These are phyloP conservation scores for Geranium brycei DNA, from an alignment of 345 rosid species.

Conservation along the genomic window DNA sequence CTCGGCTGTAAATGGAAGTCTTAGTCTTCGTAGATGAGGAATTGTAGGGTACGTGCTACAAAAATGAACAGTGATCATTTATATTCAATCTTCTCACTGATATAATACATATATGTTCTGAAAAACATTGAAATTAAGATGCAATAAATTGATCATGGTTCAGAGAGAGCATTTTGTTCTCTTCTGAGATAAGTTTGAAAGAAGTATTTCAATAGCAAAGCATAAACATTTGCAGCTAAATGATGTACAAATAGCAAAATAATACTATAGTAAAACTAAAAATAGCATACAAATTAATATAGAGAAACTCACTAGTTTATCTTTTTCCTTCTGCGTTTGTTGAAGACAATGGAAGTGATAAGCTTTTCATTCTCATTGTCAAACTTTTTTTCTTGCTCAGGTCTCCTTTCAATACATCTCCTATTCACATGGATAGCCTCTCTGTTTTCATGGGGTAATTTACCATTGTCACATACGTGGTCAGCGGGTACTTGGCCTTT, in stretches of 20 bases:
- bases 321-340: conserved; percentile 5
- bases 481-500: too few species aligned
- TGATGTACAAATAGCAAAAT: too few species aligned
- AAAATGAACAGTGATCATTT: conserved; percentile 1
- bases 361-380: too few species aligned
- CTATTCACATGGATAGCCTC: too few species aligned
- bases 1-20: conserved; percentile 24
- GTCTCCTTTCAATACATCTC: too few species aligned
- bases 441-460: too few species aligned
- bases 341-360: conserved; percentile 6
- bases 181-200: not conserved
- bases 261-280: not conserved
- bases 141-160: not conserved
- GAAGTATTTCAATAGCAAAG: too few species aligned
- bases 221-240: too few species aligned
- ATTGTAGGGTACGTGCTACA: conserved; percentile 21
- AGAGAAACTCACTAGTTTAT: conserved; percentile 12
- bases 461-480: too few species aligned
- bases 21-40: conserved; percentile 22
- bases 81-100: not conserved
- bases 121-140: not conserved
- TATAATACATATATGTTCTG: not conserved
- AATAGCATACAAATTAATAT: not conserved
- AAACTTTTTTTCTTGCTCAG: too few species aligned
- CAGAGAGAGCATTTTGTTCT: not conserved